These are phyloP conservation scores for Pochonia chlamydosporia DNA, from an alignment of 2,329 filamentous ascomycete genomes.

Conservation along the genomic window DNA sequence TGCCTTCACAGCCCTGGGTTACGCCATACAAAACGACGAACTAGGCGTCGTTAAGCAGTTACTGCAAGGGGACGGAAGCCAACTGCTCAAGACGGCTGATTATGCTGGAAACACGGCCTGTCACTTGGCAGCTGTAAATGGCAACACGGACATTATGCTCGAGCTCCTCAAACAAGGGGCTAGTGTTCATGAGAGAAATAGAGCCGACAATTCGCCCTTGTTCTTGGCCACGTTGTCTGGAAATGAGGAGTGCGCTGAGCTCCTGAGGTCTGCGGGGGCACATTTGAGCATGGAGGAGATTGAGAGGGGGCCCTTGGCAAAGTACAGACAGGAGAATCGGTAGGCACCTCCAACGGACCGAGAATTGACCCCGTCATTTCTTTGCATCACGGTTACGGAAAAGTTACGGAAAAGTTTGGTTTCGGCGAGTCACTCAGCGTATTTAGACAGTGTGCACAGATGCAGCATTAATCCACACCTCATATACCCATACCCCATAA, in stretches of 20 bases:
- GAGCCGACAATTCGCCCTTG: conserved; percentile 59
- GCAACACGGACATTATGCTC: conserved; percentile 48
- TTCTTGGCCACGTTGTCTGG: conserved; percentile 57
- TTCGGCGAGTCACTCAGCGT: too few relatives aligned
- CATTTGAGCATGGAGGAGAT: conserved; percentile 43
- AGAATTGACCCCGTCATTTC: too few relatives aligned
- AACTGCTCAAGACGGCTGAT: conserved; percentile 68
- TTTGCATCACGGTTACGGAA: too few relatives aligned
- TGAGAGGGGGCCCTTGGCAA: conserved; percentile 21
- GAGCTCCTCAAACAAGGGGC: conserved; percentile 56
- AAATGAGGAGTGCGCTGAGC: conserved; percentile 43
- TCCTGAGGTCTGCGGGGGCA: conserved; percentile 55
- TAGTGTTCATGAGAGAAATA: conserved; percentile 62
- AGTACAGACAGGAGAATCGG: conserved; percentile 9
- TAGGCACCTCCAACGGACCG: too few relatives aligned
- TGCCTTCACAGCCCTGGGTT: conserved; percentile 72
- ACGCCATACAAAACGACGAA: conserved; percentile 71
- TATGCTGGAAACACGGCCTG: conserved; percentile 74
- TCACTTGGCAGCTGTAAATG: conserved; percentile 51
- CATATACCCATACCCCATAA: too few relatives aligned
- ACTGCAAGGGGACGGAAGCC: conserved; percentile 57
- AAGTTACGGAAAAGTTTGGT: too few relatives aligned
- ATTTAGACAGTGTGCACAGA: too few relatives aligned
- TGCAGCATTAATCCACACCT: too few relatives aligned
- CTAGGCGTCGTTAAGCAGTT: conserved; percentile 60